Base-by-base conservation (phyloP, 1,284 basidiomycete genomes). In the Cutaneotrichosporon dermatis region DNA sequence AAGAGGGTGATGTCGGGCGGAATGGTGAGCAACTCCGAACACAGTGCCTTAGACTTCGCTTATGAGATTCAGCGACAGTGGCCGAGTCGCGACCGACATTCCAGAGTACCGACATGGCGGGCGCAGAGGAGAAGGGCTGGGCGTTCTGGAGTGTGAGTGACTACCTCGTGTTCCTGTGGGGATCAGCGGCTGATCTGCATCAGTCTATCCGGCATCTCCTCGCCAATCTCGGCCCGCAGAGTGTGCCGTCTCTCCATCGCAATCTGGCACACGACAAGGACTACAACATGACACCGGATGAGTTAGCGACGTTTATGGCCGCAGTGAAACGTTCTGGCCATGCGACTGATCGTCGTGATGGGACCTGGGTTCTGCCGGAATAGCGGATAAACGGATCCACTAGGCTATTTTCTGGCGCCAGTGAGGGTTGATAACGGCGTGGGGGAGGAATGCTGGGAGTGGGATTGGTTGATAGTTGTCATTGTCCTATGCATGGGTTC, bases 261-360 rank as follows among this genome's bases (percentile, higher is more conserved):
- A 90, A 90, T 85, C 81, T 94, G 57, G 86, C 52, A 4, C 84
- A 90, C 70, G 88, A 87, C 10, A 88, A 87, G 10, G 85, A 84
- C 3, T 93, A 92, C 73, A 85, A 90, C 66, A 83, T 85, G 62
- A 86, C 85, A 1, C 73, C 84, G 7, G 90, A 91, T 37, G 89
- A 93, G 70, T 82, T 94, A 7, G 82, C 79, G 3, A 78, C 73
- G 48, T 90, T 93, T 67, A 83, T 94, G 83, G 87, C 90, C 64
- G 85, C 87, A 16, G 87, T 89, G 37, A 81, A 85, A 64, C 79
- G 85, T 58, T 89, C 92, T 71, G 89, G 87, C 0, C 76, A 89
- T 15, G 86, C 92, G n/a, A 81, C 82, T 16, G 65, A 64, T 4
- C 82, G 82, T 33, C 83, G 82, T 55, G 25, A 25, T 25, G 87